These are phyloP conservation scores for Diaporthe destruens DNA, from an alignment of 2,329 filamentous ascomycete species.

Conservation along the genomic window DNA sequence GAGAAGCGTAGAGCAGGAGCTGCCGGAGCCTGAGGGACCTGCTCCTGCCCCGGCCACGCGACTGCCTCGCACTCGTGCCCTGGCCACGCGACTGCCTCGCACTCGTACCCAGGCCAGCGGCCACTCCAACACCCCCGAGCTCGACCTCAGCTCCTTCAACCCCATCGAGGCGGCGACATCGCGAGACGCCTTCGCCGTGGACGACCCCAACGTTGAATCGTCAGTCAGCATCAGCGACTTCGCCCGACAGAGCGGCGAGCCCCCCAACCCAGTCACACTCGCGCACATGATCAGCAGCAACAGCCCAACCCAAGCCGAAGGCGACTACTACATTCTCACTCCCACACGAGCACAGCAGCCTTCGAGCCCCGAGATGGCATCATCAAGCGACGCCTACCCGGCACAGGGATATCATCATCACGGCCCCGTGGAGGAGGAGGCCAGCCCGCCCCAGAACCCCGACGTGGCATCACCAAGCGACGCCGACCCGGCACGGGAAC, in stretches of 20 bases:
- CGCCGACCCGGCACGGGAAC: no score
- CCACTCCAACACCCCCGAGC: not conserved
- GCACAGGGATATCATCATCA: not conserved
- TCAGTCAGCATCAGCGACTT: not conserved
- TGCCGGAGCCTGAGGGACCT: not conserved
- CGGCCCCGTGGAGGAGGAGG: no score
- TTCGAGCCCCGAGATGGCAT: not conserved
- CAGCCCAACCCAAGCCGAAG: not conserved
- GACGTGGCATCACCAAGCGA: no score
- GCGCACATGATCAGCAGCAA: not conserved
- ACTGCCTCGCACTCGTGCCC: not conserved
- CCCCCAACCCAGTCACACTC: not conserved
- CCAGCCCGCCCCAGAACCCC: no score
- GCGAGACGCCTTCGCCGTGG: not conserved
- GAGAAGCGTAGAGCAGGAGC: not conserved
- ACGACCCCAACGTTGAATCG: not conserved
- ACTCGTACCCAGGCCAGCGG: not conserved
- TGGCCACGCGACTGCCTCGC: not conserved
- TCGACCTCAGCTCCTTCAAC: not conserved
- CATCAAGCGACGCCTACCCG: not conserved
- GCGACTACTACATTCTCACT: not conserved
- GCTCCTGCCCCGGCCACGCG: not conserved
- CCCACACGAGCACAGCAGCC: not conserved
- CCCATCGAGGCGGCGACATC: not conserved
- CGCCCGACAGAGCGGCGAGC: not conserved